Evolutionary conservation across 2,329 filamentous ascomycete species (phyloP).

Genomic region (Curvularia eragrostidis): DNA sequence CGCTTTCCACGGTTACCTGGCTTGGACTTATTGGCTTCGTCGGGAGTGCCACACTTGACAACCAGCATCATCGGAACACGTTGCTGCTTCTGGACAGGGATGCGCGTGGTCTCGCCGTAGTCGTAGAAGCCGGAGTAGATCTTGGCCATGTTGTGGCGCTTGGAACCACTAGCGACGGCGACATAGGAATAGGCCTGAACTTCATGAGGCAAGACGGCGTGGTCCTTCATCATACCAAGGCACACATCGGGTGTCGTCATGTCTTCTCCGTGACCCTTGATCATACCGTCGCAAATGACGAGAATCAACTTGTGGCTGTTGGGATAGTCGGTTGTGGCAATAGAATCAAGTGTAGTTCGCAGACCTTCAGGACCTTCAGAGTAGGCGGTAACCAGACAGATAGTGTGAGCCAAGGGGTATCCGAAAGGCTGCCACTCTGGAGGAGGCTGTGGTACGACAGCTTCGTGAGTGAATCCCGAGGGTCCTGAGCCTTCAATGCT

Average conservation of each 20-base stretch:
- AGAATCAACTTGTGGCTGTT: conserved; percentile 99
- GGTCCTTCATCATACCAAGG: conserved; percentile 93
- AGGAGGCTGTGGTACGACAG: conserved; percentile 93
- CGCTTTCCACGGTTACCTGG: conserved; percentile 98
- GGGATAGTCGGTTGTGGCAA: conserved; percentile 97
- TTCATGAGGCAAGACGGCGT: conserved; percentile 77
- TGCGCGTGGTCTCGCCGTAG: conserved; percentile 80
- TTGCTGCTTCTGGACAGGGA: conserved; percentile 88
- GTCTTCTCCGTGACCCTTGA: conserved; percentile 91
- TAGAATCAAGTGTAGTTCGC: conserved; percentile 91
- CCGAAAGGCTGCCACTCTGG: conserved; percentile 98
- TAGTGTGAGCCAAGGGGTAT: conserved; percentile 89
- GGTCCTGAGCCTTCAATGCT: conserved; percentile 76
- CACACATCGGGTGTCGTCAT: conserved; percentile 89
- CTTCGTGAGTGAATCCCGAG: conserved; percentile 93
- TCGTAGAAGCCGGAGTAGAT: conserved; percentile 98
- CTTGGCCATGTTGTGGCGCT: conserved; percentile 99
- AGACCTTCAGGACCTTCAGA: conserved; percentile 94
- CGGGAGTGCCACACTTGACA: conserved; percentile 93
- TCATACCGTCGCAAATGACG: conserved; percentile 95
- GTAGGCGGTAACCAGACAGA: conserved; percentile 95
- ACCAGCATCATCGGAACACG: conserved; percentile 97
- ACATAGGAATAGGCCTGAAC: conserved; percentile 95
- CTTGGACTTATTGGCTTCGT: conserved; percentile 80
- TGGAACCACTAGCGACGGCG: conserved; percentile 91